Evolutionary conservation across 1,284 basidiomycete genomes (phyloP).

Genomic region (Vanrija sp.): DNA sequence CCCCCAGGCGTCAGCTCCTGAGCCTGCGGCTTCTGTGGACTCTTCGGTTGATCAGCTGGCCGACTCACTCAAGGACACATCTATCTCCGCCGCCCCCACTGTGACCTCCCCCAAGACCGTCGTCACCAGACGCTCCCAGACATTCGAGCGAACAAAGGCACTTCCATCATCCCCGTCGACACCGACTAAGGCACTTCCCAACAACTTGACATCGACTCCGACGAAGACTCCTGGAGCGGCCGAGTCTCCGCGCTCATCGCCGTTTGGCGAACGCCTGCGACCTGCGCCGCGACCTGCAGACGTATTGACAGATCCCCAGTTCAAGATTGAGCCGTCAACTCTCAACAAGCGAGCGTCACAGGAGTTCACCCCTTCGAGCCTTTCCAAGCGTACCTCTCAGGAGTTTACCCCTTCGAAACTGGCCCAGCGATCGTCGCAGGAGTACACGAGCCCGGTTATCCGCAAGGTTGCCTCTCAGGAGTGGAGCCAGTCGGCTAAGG

Average conservation of each 20-base stretch:
- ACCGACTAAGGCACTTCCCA: slow-evolving; percentile 12
- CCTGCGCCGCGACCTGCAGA: not conserved
- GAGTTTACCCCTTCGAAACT: not conserved
- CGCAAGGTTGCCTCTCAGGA: no score
- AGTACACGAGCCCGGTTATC: no score
- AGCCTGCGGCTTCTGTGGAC: not conserved
- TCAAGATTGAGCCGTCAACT: slow-evolving; percentile 1
- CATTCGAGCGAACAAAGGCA: not conserved
- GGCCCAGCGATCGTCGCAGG: no score
- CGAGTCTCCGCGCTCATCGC: slow-evolving; percentile 12
- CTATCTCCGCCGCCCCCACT: not conserved
- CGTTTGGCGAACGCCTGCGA: slow-evolving; percentile 20
- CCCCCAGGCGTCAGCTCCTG: not conserved
- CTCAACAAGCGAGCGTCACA: not conserved
- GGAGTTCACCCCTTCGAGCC: not conserved
- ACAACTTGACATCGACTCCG: slow-evolving; percentile 1
- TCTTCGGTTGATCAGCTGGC: not conserved
- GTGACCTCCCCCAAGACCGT: not conserved
- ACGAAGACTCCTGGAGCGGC: slow-evolving; percentile 1
- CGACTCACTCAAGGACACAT: not conserved
- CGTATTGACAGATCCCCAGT: no score
- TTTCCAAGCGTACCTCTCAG: not conserved
- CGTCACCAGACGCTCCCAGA: no score
- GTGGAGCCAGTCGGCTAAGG: no score
- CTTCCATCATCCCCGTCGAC: slow-evolving; percentile 2